Evolutionary conservation across 1,284 basidiomycete genomes (phyloP).

Genomic region (Cutaneotrichosporon spelunceum): DNA sequence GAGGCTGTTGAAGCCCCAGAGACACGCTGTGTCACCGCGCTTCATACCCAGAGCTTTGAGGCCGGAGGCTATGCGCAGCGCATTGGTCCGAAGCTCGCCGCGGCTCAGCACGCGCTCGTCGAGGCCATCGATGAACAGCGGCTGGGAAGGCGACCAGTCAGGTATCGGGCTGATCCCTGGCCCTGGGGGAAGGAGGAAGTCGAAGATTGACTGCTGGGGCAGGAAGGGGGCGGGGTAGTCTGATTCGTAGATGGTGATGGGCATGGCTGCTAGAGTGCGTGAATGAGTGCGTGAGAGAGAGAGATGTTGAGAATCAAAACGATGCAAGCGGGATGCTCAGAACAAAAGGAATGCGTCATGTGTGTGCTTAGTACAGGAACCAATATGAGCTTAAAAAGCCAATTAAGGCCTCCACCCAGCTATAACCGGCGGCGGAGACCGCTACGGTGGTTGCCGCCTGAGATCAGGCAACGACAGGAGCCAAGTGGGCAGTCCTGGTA

Average conservation of each 20-base stretch:
- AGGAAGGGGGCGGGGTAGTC: conserved; percentile 15
- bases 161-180: conserved; percentile 6
- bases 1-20: conserved; percentile 58
- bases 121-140: conserved; percentile 66
- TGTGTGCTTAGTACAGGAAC: too few species aligned
- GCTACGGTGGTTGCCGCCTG: background rate
- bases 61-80: conserved; percentile 61
- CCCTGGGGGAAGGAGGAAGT: conserved; percentile 12
- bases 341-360: too few species aligned
- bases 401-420: background rate
- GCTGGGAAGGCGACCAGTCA: conserved; percentile 27
- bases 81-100: conserved; percentile 57
- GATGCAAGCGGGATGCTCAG: background rate
- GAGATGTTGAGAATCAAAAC: background rate
- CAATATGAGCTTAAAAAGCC: background rate
- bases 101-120: conserved; percentile 61
- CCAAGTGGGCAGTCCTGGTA: too few species aligned
- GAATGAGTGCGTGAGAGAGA: background rate
- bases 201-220: conserved; percentile 16
- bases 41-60: conserved; percentile 45
- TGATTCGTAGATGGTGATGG: conserved; percentile 16
- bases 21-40: conserved; percentile 37
- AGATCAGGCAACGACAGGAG: too few species aligned
- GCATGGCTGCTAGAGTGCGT: background rate
- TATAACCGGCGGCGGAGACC: too few species aligned